Conservation (phyloP, 139 green algal genomes). For the Microglena sp. region DNA sequence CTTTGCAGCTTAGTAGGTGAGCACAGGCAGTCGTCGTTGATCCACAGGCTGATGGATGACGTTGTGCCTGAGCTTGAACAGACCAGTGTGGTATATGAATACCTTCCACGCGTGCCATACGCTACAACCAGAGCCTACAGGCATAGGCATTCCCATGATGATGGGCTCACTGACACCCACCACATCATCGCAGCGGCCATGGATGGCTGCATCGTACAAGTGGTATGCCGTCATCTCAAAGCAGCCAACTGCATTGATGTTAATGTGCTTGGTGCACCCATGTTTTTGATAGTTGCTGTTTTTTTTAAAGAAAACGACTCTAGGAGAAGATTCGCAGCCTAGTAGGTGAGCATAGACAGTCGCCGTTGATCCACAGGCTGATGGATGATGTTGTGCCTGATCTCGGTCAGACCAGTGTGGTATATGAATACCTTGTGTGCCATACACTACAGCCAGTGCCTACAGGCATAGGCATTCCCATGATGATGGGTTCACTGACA, state of each 20-base stretch:
- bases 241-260: too few relatives aligned
- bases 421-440: too few relatives aligned
- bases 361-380: neutral
- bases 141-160: constrained; percentile 99
- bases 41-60: too few relatives aligned
- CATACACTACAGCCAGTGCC: too few relatives aligned
- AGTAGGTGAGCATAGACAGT: constrained; percentile 1
- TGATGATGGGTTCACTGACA: constrained; percentile 96
- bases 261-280: too few relatives aligned
- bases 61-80: constrained; percentile 67
- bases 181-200: constrained; percentile 47
- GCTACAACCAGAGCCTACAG: constrained; percentile 77
- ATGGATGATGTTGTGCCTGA: constrained; percentile 46
- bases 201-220: constrained; percentile 93
- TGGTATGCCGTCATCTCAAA: constrained; percentile 99
- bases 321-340: too few relatives aligned
- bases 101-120: too few relatives aligned
- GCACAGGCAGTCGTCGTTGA: neutral
- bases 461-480: constrained; percentile 95
- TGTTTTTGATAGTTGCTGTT: too few relatives aligned
- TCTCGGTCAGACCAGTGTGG: constrained; percentile 82
- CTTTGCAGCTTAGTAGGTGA: neutral
- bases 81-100: too few relatives aligned
- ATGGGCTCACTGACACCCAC: constrained; percentile 87
- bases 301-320: too few relatives aligned